Base-by-base conservation (phyloP, 2,329 filamentous ascomycete genomes). In the Colletotrichum filicis region DNA sequence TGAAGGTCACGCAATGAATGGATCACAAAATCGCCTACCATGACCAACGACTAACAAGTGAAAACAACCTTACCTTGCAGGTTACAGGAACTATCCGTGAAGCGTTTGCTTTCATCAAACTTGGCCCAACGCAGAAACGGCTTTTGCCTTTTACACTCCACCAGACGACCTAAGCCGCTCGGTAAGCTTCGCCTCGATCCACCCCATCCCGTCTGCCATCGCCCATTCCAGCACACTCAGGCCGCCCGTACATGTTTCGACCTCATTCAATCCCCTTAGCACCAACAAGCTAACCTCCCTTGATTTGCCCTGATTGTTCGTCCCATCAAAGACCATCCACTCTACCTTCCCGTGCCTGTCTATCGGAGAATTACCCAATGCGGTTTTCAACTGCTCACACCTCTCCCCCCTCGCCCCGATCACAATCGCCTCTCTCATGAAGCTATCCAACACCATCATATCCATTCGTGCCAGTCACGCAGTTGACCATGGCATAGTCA, bases 361-460 rank as follows among this genome's bases (percentile, higher is more conserved):
- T 5, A 37, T 64, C 61, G 61, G 61, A 46, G 61, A 64, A 64
- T 64, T 55, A 12, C 61, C 61, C 30, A 35, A 64, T 53, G 32
- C 61, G 61, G 46, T 19, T 32, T 35, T 26, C 28, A 53, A 49
- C 19, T 49, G 42, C 42, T 56, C 53, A 22, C 53, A n/a, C 26
- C 24, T 28, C 53, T 28, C 53, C 22, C 52, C 16, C 22, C n/a
- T 55, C 28, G 53, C 22, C 53, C 24, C 12, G 26, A 56, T n/a
- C 42, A 49, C 19, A 11, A 22, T n/a, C 42, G 42, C 42, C 42
- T 46, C 42, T 46, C 35, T 16, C 14, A 42, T 3, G 42, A 8
- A n/a, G 19, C 7, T 9, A 46, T 4, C 6, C 42, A 22, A 49
- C 19, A n/a, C 42, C 4, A 22, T 49, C 16, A 42, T 42, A 42